Evolutionary conservation across 148 eudicot genomes (phyloP), one percentile per base, ranked within the genome.

Genomic region (Camellia lanceoleosa): DNA sequence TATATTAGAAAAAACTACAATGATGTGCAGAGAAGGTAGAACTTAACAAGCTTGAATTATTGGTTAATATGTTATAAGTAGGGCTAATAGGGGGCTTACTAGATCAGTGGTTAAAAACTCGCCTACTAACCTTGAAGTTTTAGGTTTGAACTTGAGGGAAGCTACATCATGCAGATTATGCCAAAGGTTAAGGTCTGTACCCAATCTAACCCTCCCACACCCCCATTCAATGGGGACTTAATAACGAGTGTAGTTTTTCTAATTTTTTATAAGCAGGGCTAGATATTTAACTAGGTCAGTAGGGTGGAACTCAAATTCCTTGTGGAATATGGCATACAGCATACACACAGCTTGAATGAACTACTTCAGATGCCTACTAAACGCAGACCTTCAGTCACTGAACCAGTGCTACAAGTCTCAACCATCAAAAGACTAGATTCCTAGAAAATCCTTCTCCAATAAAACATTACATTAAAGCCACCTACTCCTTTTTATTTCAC

Each of bases 371-470:
- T 30, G 38, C 38, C 38, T 30, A 30, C 38, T 30, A 30, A 30
- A 30, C 38, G 38, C 38, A 30, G 38, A 30, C 52, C 52, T 49
- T 68, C 16, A 8, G 14, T 13, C 14, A 55, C 59, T 12, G 12
- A 55, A 43, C 71, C 20, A 16, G 72, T 68, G 54, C 54, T 70
- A 70, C 23, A 9, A 70, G 30, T 70, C 42, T 70, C 56, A 70
- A 70, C 51, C 30, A 52, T 44, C 38, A 47, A n/a, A 55, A 55
- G n/a, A 54, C n/a, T 43, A 23, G 30, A 44, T 2, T 69, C 51
- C 20, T 15, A 69, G 54, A 23, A 69, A 70, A 70, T 70, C 73
- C 55, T 70, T n/a, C 59, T 55, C 19, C 30, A 70, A 70, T 16
- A 18, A 46, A 70, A 13, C 16, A 47, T 10, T 69, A 20, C 9